These are phyloP conservation scores for Alternaria sp. DNA, from an alignment of 2,329 filamentous ascomycete genomes.

Conservation along the genomic window DNA sequence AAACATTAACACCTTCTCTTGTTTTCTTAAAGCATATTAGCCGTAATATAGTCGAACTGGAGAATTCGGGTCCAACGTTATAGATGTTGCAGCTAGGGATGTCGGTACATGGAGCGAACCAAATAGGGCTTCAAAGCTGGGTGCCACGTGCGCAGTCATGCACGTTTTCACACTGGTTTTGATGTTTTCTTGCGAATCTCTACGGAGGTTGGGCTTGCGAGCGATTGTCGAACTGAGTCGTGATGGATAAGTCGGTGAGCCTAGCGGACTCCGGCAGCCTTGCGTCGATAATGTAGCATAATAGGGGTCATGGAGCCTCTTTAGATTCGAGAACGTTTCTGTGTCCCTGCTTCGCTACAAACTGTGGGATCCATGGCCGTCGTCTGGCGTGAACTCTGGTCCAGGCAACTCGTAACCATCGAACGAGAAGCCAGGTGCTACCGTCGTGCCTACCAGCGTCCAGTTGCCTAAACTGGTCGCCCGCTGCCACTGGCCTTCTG, in stretches of 20 bases:
- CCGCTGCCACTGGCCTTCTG: constrained; percentile 55
- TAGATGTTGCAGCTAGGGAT: background rate
- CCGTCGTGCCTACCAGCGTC: constrained; percentile 55
- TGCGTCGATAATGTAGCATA: background rate
- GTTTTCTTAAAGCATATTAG: background rate
- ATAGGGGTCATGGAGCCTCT: background rate
- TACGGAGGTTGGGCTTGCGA: background rate
- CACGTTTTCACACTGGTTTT: background rate
- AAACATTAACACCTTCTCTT: background rate
- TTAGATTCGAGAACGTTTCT: background rate
- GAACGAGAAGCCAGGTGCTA: constrained; percentile 27
- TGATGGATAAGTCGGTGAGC: background rate
- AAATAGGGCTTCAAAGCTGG: background rate
- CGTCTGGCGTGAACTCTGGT: constrained; percentile 22
- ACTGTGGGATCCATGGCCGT: background rate
- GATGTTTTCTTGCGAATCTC: background rate
- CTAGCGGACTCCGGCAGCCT: background rate
- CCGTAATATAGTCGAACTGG: background rate
- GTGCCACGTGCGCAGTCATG: background rate
- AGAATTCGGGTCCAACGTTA: background rate
- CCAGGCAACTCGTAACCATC: constrained; percentile 26
- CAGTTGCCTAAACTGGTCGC: constrained; percentile 55
- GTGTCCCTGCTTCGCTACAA: background rate
- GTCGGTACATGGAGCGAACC: background rate
- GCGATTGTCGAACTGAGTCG: background rate